Evolutionary conservation across 2,329 filamentous ascomycete genomes (phyloP).

Genomic region (Pestalotiopsis sp.): DNA sequence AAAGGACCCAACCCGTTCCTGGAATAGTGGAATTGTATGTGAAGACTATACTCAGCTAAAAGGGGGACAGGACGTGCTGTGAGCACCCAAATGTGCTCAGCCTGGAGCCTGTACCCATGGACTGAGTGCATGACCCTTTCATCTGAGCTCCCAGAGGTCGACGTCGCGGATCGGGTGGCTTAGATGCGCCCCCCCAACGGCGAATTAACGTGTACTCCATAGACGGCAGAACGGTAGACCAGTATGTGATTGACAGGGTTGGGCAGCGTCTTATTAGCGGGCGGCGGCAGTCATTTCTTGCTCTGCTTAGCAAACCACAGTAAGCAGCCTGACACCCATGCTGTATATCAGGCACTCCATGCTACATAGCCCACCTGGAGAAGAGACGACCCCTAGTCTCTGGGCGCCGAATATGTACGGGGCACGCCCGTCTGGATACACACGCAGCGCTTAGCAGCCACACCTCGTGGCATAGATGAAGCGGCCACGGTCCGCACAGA

Average conservation of each 20-base stretch:
- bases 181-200: not conserved
- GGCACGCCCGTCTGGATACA: not conserved
- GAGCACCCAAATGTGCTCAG: not conserved
- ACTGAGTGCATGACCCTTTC: not conserved
- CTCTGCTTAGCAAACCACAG: not conserved
- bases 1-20: not conserved
- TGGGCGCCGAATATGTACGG: no score
- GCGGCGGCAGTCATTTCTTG: not conserved
- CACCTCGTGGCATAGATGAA: conserved; percentile 11
- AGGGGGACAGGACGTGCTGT: not conserved
- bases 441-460: not conserved
- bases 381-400: not conserved
- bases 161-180: conserved; percentile 9
- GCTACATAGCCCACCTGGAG: not conserved
- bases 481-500: conserved; percentile 8
- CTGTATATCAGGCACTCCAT: not conserved
- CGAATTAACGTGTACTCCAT: not conserved
- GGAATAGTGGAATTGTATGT: not conserved
- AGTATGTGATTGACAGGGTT: not conserved
- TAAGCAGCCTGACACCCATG: not conserved
- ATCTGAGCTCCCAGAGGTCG: not conserved
- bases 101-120: not conserved
- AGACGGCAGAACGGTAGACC: no score
- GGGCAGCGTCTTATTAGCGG: not conserved
- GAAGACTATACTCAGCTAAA: not conserved